Evolutionary conservation across 1,284 basidiomycete species (phyloP).

Genomic region (Ceratobasidium sp.): DNA sequence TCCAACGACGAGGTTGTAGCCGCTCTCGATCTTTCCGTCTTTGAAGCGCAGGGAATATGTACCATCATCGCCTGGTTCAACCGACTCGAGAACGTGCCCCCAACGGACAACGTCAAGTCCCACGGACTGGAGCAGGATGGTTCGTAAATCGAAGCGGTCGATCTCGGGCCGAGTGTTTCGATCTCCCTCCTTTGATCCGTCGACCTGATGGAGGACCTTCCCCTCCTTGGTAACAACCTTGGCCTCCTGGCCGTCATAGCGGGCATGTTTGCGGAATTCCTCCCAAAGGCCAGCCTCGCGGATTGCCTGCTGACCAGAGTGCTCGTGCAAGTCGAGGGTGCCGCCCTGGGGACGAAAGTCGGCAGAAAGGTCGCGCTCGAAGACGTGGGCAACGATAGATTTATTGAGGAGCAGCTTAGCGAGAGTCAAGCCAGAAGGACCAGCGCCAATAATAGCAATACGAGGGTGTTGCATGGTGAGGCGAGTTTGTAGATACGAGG

Average conservation of each 20-base stretch:
- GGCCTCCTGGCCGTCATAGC: conserved; percentile 54
- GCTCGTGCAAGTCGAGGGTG: conserved; percentile 59
- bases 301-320: conserved; percentile 57
- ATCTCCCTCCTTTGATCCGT: conserved; percentile 33
- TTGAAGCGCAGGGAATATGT: conserved; percentile 48
- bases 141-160: conserved; percentile 52
- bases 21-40: conserved; percentile 48
- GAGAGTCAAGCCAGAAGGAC: conserved; percentile 59
- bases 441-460: conserved; percentile 58
- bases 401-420: conserved; percentile 57
- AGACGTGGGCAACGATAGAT: conserved; percentile 55
- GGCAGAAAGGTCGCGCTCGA: conserved; percentile 57
- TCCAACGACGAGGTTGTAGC: conserved; percentile 59
- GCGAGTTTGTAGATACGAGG: too few relatives aligned
- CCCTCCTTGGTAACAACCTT: conserved; percentile 54
- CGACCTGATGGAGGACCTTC: conserved; percentile 13
- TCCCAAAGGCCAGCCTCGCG: conserved; percentile 55
- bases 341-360: conserved; percentile 58
- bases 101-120: conserved; percentile 52
- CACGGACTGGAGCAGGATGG: conserved; percentile 53
- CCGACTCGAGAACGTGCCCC: conserved; percentile 52
- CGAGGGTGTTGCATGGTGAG: not conserved
- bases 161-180: conserved; percentile 44
- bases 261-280: conserved; percentile 53
- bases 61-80: conserved; percentile 19